Base-by-base conservation (phyloP, 495 filamentous ascomycete species). In the Penicillium longicatenatum region DNA sequence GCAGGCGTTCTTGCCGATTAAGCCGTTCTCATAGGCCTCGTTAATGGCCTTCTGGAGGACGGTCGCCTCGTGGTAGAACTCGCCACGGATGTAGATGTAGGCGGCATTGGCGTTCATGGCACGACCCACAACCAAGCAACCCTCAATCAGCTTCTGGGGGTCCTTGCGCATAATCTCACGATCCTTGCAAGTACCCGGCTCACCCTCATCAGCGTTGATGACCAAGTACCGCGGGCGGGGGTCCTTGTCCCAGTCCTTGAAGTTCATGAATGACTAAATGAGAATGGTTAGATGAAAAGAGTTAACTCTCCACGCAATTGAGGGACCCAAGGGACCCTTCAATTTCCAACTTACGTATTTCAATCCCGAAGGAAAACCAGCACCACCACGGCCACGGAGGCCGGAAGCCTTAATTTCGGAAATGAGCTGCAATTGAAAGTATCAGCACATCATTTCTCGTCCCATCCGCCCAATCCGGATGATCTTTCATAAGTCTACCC, bases 161-260 rank as follows among this genome's bases (percentile, higher is more conserved):
- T 98, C 95, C 76, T 98, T 98, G 73, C 94, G 91, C 93, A 98
- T 98, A 68, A 98, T 98, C 76, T 98, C 95, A 69, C 94, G 89
- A 74, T 98, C 94, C 79, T 98, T 98, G 87, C 94, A 98, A 31
- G 94, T 98, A 70, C 94, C 94, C 9, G 94, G 94, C 75, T 98
- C 94, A 70, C 94, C 94, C 82, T 98, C 94, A 71, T 98, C 94
- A 62, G 94, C 94, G 67, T 98, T 98, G 79, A 98, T 90, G 50
- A 98, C 92, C 42, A 98, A 82, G 67, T 98, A 98, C 55, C 94
- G 86, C 57, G 95, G 95, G 73, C 95, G 93, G 54, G 82, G 92
- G 70, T 97, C 95, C 81, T 97, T 96, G 65, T 98, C 92, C 95
- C 94, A 98, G 73, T 91, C 95, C 77, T 97, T 96, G 84, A 92